A percentile compares a stretch with the other conserved stretches of the same genome.
Evolutionary conservation across 495 filamentous ascomycete genomes (phyloP).

Genomic region (Penicillium odoratum): DNA sequence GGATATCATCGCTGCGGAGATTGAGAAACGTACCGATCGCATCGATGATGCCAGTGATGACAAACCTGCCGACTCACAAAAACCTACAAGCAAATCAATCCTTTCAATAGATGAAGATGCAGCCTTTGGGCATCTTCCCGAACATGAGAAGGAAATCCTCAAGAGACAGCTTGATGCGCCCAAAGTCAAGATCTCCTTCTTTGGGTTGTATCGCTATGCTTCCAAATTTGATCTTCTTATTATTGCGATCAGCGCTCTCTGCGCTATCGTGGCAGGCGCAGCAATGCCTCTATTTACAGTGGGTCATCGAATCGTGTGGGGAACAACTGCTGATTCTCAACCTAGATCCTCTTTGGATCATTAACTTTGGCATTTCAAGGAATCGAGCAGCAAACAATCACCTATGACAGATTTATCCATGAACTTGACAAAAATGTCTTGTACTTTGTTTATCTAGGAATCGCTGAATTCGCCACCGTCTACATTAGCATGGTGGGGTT

Average conservation of each 20-base stretch:
- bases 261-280: constrained; percentile 75
- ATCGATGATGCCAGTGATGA: background rate
- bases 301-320: background rate
- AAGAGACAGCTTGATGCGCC: constrained; percentile 71
- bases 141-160: constrained; percentile 65
- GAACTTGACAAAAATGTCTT: constrained; percentile 67
- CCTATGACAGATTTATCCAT: constrained; percentile 55
- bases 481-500: constrained; percentile 86
- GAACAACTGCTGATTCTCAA: background rate
- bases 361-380: constrained; percentile 70
- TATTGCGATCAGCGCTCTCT: constrained; percentile 62
- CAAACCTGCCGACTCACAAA: background rate
- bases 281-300: constrained; percentile 81
- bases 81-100: background rate
- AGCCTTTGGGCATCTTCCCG: constrained; percentile 37
- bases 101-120: constrained; percentile 24
- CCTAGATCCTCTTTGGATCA: constrained; percentile 65
- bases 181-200: constrained; percentile 63
- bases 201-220: constrained; percentile 77
- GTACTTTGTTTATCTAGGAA: constrained; percentile 91
- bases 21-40: background rate
- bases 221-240: constrained; percentile 73
- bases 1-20: background rate
- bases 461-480: constrained; percentile 78
- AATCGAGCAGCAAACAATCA: constrained; percentile 46